Evolutionary conservation across 176 grass and related monocot species (phyloP), one percentile per base, ranked within the genome.

Genomic region (Oryza punctata): DNA sequence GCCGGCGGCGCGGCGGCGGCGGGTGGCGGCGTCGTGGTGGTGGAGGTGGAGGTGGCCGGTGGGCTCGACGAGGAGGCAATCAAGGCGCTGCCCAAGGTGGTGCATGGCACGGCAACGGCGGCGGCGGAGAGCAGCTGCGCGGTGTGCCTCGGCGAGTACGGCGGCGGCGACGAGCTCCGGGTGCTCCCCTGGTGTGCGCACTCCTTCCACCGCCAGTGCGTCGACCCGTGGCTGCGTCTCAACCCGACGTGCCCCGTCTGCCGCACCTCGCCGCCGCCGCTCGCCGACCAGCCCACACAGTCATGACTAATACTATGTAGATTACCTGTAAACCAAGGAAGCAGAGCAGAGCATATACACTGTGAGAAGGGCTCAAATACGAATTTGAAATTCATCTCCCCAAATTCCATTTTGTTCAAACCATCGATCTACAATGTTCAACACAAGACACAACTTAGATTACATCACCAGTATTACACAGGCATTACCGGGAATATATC

Each of bases 131-230:
- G 12, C 46, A 3, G 46, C 46, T 49, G 46, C 46, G 46, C 46
- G 13, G 46, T 49, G 46, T 49, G 15, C 14, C 24, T 38, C 26
- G 1, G 52, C 49, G 65, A 16, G 41, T 13, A 27, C 63, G 16
- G n/a, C 18, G 15, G 4, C 59, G 1, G 18, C 9, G 25, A 9
- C 54, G 25, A 75, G 82, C 75, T 94, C 90, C 66, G 90, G 2
- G 81, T 90, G 74, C 87, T 92, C 78, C 89, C 93, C 13, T 57
- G 45, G 74, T 92, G 90, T 87, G 60, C 73, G 65, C 93, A 94
- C 87, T 45, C 76, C 0, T 94, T 94, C 82, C 89, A 94, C 69
- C 81, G 65, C 3, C 77, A 37, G 4, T 94, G 92, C 87, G 76
- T 91, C 68, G 92, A 91, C 78, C 66, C 35, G 37, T 94, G 92